Base-by-base conservation (phyloP, 768 basidiomycete species). In the Daedaleopsis nitida region DNA sequence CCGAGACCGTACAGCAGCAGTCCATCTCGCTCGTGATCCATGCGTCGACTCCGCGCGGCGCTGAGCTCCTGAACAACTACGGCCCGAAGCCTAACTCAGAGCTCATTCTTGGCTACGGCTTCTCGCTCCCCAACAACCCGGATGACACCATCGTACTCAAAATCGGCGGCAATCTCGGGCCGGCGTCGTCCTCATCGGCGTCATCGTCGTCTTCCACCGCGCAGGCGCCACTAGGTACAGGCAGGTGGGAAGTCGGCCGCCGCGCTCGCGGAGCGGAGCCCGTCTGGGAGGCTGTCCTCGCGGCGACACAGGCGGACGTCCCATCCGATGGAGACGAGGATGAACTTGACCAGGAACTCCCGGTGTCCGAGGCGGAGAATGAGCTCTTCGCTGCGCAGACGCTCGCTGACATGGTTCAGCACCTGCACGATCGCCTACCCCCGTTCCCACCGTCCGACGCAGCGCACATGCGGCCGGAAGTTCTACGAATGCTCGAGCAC, bases 31-130 rank as follows among this genome's bases (percentile, higher is more conserved):
- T 96, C 54, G 76, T 91, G 2, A 74, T 82, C 8, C 88, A 88
- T 66, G 72, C 68, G 1, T 52, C 76, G 0, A 75, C 78, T 4
- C 62, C 64, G 1, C 62, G 73, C 1, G 82, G 80, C 16, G 68
- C 78, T 24, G 89, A 94, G 71, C 76, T 96, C 19, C 86, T 88
- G 76, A 96, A 95, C 76, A 96, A 96, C 71, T 97, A 97, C 72
- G 96, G 95, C 0, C 83, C 87, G 0, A 97, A 97, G 71, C 86
- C 93, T 0, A 96, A 96, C 72, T 82, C 92, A 27, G 92, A 96
- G 73, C 82, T 98, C 47, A 85, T 98, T 49, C 81, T 98, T 5
- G 94, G 92, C 6, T 98, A 97, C 69, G 96, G 96, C 1, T 98
- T 98, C 75, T 84, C 91, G 0, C 71, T 96, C 4, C 76, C 82